Evolutionary conservation across 108 stramenopile genomes (phyloP).

Genomic region (Nitzschia sp.): DNA sequence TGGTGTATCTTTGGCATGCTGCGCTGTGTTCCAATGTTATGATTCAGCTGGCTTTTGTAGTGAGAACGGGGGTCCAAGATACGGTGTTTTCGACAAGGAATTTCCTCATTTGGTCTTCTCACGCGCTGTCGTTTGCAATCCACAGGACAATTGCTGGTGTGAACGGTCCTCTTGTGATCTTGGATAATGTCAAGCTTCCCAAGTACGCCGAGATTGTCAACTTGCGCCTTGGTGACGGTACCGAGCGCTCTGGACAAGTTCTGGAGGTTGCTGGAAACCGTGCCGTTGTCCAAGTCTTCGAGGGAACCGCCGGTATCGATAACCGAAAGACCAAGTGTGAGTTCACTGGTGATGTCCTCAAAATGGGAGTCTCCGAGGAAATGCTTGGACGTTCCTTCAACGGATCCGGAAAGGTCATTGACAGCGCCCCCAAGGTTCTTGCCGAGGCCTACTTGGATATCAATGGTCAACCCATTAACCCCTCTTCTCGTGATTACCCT

Average conservation of each 20-base stretch:
- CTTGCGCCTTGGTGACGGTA: constrained; percentile 93
- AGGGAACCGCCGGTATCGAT: constrained; percentile 99
- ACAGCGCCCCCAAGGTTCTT: constrained; percentile 96
- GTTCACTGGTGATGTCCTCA: constrained; percentile 97
- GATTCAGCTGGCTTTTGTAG: too few species aligned
- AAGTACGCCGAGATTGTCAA: constrained; percentile 99
- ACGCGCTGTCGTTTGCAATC: too few species aligned
- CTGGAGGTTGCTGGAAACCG: constrained; percentile 95
- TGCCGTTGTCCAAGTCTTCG: constrained; percentile 99
- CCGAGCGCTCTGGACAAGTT: constrained; percentile 94
- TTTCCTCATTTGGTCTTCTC: too few species aligned
- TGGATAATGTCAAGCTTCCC: constrained; percentile 99
- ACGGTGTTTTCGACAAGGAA: too few species aligned
- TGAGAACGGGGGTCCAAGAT: too few species aligned
- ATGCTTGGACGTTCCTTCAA: constrained; percentile 99
- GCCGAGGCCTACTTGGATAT: constrained; percentile 99
- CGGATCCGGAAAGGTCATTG: constrained; percentile 98
- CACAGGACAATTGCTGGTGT: constrained; percentile 95
- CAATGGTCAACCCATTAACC: constrained; percentile 99
- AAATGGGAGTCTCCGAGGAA: constrained; percentile 99
- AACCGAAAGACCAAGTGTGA: constrained; percentile 96
- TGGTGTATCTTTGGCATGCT: too few species aligned
- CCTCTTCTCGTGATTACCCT: constrained; percentile 98
- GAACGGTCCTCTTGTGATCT: constrained; percentile 98
- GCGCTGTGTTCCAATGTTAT: too few species aligned